Percentiles rank a stretch among this genome's conserved stretches.
Conservation (phyloP, 75 land plant genomes). For the Pseudotsuga menziesii region DNA sequence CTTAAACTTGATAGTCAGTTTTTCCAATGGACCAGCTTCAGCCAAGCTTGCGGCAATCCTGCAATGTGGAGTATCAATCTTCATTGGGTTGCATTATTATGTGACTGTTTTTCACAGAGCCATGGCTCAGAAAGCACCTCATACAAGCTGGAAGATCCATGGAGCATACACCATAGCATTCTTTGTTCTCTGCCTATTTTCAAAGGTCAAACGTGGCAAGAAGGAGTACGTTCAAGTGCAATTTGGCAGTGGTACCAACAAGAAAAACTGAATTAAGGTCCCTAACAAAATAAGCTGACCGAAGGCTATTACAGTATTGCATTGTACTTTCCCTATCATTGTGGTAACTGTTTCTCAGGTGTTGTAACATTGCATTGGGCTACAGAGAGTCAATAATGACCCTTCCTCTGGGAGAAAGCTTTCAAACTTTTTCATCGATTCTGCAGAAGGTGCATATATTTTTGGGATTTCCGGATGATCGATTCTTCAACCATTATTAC, state of each 20-base stretch:
- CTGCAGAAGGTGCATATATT: too few species aligned
- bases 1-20: conserved; percentile 11
- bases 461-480: too few species aligned
- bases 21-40: conserved; percentile 2
- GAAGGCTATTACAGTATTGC: too few species aligned
- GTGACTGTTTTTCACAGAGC: conserved; percentile 40
- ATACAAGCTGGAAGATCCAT: conserved; percentile 33
- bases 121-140: conserved; percentile 21
- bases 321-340: too few species aligned
- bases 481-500: too few species aligned
- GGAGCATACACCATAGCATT: conserved; percentile 16
- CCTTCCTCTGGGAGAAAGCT: too few species aligned
- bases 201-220: conserved; percentile 24
- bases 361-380: too few species aligned
- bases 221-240: conserved; percentile 17
- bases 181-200: conserved; percentile 22
- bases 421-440: too few species aligned
- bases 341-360: too few species aligned
- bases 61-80: conserved; percentile 21
- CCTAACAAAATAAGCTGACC: too few species aligned
- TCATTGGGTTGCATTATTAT: conserved; percentile 35
- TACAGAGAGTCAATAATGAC: too few species aligned
- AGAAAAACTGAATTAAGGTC: conserved; percentile 12
- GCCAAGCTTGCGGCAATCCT: conserved; percentile 15
- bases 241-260: conserved; percentile 3